Evolutionary conservation across 306 rosid species (phyloP), one percentile per base, ranked within the genome.

Genomic region (Malus asiatica): DNA sequence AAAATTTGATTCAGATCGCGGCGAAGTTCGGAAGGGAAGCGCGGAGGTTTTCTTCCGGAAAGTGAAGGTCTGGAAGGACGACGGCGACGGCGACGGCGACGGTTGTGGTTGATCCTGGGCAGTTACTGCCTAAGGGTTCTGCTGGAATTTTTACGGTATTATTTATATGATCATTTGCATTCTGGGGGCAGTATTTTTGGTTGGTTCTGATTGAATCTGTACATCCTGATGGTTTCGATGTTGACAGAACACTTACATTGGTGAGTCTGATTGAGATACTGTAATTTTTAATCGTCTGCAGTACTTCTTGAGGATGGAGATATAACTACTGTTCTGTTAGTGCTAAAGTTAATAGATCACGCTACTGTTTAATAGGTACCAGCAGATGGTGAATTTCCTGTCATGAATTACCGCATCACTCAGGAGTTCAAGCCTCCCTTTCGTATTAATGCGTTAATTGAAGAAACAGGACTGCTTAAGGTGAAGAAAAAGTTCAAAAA

Each of bases 31-130:
- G 6, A 95, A 90, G 62, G 99, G 96, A 62, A 95, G 90, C 65
- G 91, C 97, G 0, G 99, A 92, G 88, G 86, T 90, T 33, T 92
- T 92, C 80, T 95, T 95, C 83, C 86, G 98, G 19, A 92, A 89
- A 83, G 97, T 90, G 18, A 95, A 92, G 75, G 92, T 95, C 83
- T 92, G 97, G 97, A 92, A 86, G 71, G 97, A 92, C 25, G 93
- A 90, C 12, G 86, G 96, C 45, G 99, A 95, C 73, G 97, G n/a
- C n/a, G n/a, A n/a, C n/a, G n/a, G 92, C n/a, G 29, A 2, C 29
- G 70, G 79, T 95, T 84, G 80, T 81, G 78, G 82, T 88, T 55
- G 97, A 92, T 70, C 74, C 88, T 76, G 86, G 85, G 30, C 91
- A 84, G 62, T 32, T 90, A 77, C 92, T 93, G 66, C 78, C 97